Base-by-base conservation (phyloP, 2,329 filamentous ascomycete species). In the Calonectria naviculata region DNA sequence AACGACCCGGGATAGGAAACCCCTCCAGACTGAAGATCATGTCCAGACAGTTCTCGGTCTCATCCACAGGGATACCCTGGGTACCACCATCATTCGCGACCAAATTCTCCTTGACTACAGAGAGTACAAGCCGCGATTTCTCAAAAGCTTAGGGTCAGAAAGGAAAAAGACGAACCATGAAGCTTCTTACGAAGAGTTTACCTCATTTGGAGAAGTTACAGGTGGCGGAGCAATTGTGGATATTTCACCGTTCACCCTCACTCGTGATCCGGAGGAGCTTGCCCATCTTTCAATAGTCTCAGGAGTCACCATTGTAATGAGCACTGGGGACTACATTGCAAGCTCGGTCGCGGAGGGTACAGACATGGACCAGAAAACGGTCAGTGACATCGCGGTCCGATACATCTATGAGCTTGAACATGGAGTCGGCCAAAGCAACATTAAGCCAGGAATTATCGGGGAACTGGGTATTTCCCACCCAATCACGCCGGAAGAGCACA, bases 331-430 rank as follows among this genome's bases (percentile, higher is more conserved):
- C 21, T 58, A 58, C 31, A 58, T 58, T 5, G 52, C 52, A 9
- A 58, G 52, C 21, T 58, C 52, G 12, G 52, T 58, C 7, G 34
- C 21, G 0, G 52, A 58, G 21, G 21, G 24, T 29, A 58, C 34
- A 24, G 52, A 58, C 2, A 26, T 58, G 52, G 52, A 58, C 3
- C 31, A 58, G n/a, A 24, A 58, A 12, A 38, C 52, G 1, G 52
- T 58, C 34, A 38, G 52, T 13, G 52, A 58, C 13, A 24, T 58
- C 7, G 52, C 52, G 13, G 52, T 58, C n/a, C 52, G 52, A 24
- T 58, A 58, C 52, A 58, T 58, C 10, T 58, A 58, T 21, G 52
- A 58, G 21, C 52, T 58, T 9, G 52, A 58, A 34, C 52, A 58
- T 24, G 52, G 52, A 5, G 52, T 58, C 13, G 52, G 52, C 15